Percentiles rank a stretch among this genome's conserved stretches.
These are phyloP conservation scores for Neurospora intermedia DNA, from an alignment of 495 filamentous ascomycete genomes.

Conservation along the genomic window DNA sequence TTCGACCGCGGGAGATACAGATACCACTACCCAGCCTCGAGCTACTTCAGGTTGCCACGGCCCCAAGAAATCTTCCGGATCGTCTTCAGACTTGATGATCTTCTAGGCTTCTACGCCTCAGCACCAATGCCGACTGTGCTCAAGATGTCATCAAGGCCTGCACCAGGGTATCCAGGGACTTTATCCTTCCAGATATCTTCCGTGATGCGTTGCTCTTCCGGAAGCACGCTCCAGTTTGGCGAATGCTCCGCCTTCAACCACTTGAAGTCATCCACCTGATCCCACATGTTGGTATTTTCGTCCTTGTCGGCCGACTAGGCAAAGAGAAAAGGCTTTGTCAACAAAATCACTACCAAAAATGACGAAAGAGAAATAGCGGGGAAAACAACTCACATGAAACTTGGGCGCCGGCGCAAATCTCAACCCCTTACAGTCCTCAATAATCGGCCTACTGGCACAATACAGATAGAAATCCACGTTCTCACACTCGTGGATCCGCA, in stretches of 20 bases:
- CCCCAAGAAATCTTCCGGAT: neutral
- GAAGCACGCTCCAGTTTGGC: constrained; percentile 76
- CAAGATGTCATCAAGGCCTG: constrained; percentile 58
- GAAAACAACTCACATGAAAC: constrained; percentile 46
- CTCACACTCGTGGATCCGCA: constrained; percentile 79
- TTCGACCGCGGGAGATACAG: neutral
- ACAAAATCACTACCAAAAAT: neutral
- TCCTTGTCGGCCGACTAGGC: constrained; percentile 22
- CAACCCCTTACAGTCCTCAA: constrained; percentile 75
- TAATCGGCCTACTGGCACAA: constrained; percentile 76
- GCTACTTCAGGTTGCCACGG: neutral
- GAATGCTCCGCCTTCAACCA: constrained; percentile 82
- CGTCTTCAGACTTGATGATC: neutral
- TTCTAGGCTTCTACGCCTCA: neutral
- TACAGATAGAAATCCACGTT: constrained; percentile 74
- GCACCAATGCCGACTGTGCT: constrained; percentile 40
- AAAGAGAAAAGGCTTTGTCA: neutral
- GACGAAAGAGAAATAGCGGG: neutral
- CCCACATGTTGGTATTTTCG: constrained; percentile 55
- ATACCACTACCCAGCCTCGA: neutral
- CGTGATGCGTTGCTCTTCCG: constrained; percentile 46
- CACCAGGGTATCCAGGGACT: constrained; percentile 51
- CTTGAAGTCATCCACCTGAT: constrained; percentile 92
- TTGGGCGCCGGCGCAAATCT: constrained; percentile 67
- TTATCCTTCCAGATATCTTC: constrained; percentile 60